Conservation (phyloP, 768 basidiomycete genomes). For the Lactarius psammicola region DNA sequence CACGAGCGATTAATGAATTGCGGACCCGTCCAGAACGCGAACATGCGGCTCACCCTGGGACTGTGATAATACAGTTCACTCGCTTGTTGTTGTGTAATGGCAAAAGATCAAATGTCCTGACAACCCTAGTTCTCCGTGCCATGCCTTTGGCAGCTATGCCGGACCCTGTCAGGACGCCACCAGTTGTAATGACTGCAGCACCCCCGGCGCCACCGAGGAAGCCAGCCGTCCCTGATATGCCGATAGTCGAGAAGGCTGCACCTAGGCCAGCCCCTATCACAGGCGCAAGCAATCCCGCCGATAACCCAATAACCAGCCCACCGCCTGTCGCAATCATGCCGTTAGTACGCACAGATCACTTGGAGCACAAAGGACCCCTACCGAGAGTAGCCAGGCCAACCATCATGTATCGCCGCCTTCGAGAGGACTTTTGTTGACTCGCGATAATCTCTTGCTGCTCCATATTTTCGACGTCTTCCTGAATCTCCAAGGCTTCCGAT, state of each 20-base stretch:
- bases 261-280: constrained; percentile 95
- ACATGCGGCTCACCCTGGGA: constrained; percentile 73
- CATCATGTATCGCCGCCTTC: constrained; percentile 84
- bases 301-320: constrained; percentile 94
- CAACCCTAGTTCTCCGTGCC: constrained; percentile 82
- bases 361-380: constrained; percentile 29
- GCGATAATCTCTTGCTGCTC: constrained; percentile 70
- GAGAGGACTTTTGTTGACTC: constrained; percentile 64
- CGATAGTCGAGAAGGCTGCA: constrained; percentile 86
- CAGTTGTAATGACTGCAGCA: constrained; percentile 94
- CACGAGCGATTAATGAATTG: constrained; percentile 3
- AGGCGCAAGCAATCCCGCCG: constrained; percentile 91
- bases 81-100: constrained; percentile 98
- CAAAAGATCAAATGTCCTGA: constrained; percentile 89
- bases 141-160: constrained; percentile 89
- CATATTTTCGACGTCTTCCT: constrained; percentile 83
- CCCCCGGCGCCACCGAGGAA: constrained; percentile 94
- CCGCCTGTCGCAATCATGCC: constrained; percentile 55
- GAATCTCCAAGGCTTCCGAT: constrained; percentile 95
- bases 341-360: constrained; percentile 14
- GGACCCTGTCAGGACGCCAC: constrained; percentile 90
- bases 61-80: constrained; percentile 91
- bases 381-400: constrained; percentile 85
- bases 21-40: constrained; percentile 10
- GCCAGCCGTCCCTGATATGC: constrained; percentile 83